Conservation (phyloP, 331 rosid species). For the Stylosanthes scabra region DNA sequence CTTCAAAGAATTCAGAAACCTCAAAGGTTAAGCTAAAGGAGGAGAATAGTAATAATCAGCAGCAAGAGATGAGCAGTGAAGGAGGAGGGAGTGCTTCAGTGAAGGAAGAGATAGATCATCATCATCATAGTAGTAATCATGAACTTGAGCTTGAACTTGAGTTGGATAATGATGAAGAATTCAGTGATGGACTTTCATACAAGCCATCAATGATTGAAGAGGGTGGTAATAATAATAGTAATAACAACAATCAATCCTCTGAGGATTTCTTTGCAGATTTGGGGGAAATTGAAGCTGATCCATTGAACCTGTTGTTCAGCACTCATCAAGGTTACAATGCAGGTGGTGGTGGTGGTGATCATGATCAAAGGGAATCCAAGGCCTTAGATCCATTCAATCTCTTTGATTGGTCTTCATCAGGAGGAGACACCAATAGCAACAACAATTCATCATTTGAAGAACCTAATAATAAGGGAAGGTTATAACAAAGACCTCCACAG, state of each 20-base stretch:
- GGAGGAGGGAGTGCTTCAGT: slow-evolving; percentile 45
- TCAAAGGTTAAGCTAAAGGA: slow-evolving; percentile 50
- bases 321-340: slow-evolving; percentile 50
- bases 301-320: slow-evolving; percentile 77
- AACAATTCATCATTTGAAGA: slow-evolving; percentile 47
- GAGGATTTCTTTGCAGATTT: slow-evolving; percentile 94
- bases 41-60: slow-evolving; percentile 28
- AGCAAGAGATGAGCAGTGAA: slow-evolving; percentile 36
- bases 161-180: slow-evolving; percentile 58
- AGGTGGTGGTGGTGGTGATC: slow-evolving; percentile 4
- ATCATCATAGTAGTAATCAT: slow-evolving; percentile 40
- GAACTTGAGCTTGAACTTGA: slow-evolving; percentile 34
- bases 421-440: slow-evolving; percentile 42
- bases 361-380: slow-evolving; percentile 57
- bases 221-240: slow-evolving; percentile 34
- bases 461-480: slow-evolving; percentile 57
- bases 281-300: slow-evolving; percentile 83
- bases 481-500: slow-evolving; percentile 51
- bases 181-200: slow-evolving; percentile 60
- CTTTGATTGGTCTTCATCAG: slow-evolving; percentile 74
- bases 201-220: slow-evolving; percentile 63
- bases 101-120: slow-evolving; percentile 75
- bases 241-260: slow-evolving; percentile 46
- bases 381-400: slow-evolving; percentile 74
- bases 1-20: slow-evolving; percentile 44